These are phyloP conservation scores for Mortierella sp. DNA, from an alignment of 371 early-diverging fungal genomes.

Conservation along the genomic window DNA sequence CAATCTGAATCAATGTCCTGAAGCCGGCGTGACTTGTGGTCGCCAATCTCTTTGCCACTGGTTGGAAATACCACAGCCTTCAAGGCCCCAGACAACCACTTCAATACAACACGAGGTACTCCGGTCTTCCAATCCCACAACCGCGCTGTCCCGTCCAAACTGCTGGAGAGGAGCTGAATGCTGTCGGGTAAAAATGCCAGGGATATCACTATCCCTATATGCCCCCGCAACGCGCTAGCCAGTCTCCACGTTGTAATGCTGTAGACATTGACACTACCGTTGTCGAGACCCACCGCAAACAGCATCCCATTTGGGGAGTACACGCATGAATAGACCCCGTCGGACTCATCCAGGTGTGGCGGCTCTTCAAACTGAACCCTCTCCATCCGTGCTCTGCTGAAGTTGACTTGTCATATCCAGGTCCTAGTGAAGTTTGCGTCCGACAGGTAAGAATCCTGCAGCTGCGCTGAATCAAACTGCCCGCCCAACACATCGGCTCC, in stretches of 20 bases:
- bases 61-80: not conserved
- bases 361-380: constrained; percentile 6
- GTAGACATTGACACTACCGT: not conserved
- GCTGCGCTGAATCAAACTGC: constrained; percentile 14
- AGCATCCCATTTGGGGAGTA: constrained; percentile 2
- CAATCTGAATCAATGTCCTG: constrained; percentile 10
- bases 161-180: not conserved
- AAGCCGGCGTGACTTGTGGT: not conserved
- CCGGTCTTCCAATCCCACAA: not conserved
- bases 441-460: not conserved
- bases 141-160: not conserved
- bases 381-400: constrained; percentile 6
- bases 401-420: constrained; percentile 14
- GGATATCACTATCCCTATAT: not conserved
- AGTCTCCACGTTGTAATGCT: not conserved
- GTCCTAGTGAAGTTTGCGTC: not conserved
- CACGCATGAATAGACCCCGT: not conserved
- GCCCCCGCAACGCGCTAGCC: not conserved
- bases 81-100: not conserved
- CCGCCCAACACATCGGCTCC: constrained; percentile 8
- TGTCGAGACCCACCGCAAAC: not conserved
- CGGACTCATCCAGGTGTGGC: not conserved
- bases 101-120: no score
- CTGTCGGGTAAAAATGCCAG: not conserved
- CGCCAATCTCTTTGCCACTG: not conserved